Base-by-base conservation (phyloP, 345 rosid genomes). In the Anastatica hierochuntica region DNA sequence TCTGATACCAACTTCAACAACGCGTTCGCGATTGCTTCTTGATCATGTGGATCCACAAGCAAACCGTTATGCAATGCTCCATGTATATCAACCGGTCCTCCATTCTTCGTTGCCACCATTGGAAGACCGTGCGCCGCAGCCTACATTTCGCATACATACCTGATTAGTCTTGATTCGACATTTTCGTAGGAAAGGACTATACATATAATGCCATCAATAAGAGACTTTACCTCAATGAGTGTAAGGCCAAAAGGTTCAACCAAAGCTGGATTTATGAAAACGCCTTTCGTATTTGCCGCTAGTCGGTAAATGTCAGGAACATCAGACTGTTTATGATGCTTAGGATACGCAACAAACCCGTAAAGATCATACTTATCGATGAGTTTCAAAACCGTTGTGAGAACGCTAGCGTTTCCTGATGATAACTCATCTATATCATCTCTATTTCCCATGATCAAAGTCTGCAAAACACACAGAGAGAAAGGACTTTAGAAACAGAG, bases 111-210 rank as follows among this genome's bases (percentile, higher is more conserved):
- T 9, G 98, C 98, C 54, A 92, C 98, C 88, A 87, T 84, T 0
- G 98, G 98, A 65, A 92, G 95, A 54, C 98, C 98, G 41, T 92
- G 95, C 1, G 96, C 98, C 27, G 98, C 95, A 49, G 98, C 98
- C 98, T 90, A 59, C 60, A 67, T 43, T 35, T 55, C 37, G 4
- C 5, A 36, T 0, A n/a, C 5, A 21, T 2, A 5, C 24, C 24
- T 2, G 24, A 21, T 21, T 21, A 21, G 24, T 20, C 2, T 21
- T 4, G 38, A 47, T 23, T 58, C 31, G 34, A 11, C 13, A 44
- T 39, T 7, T 11, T 20, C n/a, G n/a, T n/a, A 58, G 47, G n/a
- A 8, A 35, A 17, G 21, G n/a, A 41, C 19, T 12, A 9, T 7
- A 23, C 6, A 14, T 6, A 26, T 49, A 50, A 17, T 26, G 45